Conservation (phyloP, 495 filamentous ascomycete genomes). For the Penicillium bovifimosum region DNA sequence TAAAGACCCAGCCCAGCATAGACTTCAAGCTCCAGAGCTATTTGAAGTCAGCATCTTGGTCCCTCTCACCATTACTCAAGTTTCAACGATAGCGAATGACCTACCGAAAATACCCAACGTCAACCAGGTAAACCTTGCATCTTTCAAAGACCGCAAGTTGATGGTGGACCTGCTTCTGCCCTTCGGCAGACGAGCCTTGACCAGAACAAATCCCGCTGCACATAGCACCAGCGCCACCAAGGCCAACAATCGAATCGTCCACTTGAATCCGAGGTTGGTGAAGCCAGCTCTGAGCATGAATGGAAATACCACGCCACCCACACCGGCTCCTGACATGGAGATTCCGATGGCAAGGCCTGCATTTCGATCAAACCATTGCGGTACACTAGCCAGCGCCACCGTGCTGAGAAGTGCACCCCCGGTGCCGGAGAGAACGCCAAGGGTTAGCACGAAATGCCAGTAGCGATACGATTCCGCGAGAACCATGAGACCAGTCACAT, state of each 20-base stretch:
- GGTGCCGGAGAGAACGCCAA: conserved; percentile 54
- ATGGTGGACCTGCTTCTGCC: conserved; percentile 38
- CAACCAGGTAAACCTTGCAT: conserved; percentile 40
- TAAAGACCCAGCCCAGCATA: conserved; percentile 47
- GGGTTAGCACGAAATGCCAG: conserved; percentile 62
- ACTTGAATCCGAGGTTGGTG: conserved; percentile 51
- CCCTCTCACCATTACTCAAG: neutral
- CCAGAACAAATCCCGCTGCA: conserved; percentile 39
- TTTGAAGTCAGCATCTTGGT: conserved; percentile 20
- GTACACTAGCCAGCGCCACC: conserved; percentile 33
- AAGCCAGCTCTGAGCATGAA: conserved; percentile 49
- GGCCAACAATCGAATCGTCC: conserved; percentile 55
- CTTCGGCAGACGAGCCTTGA: conserved; percentile 29
- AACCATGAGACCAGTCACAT: conserved; percentile 50
- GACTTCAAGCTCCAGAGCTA: conserved; percentile 46
- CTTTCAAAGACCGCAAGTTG: conserved; percentile 52
- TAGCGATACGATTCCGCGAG: conserved; percentile 49
- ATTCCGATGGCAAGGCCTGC: conserved; percentile 36
- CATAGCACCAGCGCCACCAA: conserved; percentile 51
- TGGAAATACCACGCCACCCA: conserved; percentile 60
- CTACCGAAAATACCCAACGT: conserved; percentile 34
- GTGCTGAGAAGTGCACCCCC: conserved; percentile 56
- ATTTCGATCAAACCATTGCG: conserved; percentile 37
- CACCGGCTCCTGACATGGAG: conserved; percentile 33
- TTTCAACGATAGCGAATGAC: neutral